phyloP scores from a whole-genome alignment of 495 filamentous ascomycete genomes.

The Tuber umbilicatum region DNA sequence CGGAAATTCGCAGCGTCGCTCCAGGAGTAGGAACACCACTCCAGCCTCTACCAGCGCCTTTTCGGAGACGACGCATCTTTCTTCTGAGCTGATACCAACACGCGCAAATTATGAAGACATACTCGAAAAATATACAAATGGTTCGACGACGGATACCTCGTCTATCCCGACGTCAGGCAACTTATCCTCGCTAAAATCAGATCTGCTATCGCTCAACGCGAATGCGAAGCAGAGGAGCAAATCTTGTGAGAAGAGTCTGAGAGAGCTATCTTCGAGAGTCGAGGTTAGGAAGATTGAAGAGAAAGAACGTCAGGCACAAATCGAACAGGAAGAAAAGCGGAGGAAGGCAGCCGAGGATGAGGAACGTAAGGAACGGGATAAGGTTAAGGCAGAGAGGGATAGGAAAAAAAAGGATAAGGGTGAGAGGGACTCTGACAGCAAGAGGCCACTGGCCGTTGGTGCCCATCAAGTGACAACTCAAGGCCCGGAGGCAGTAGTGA shows the following conservation, averaged over 20 bases:
- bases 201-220: slow-evolving; percentile 46
- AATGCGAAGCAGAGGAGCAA: slow-evolving; percentile 21
- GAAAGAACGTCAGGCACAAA: slow-evolving; percentile 44
- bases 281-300: slow-evolving; percentile 45
- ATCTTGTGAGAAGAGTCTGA: slow-evolving; percentile 21
- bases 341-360: slow-evolving; percentile 52
- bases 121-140: slow-evolving; percentile 54
- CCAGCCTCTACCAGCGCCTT: slow-evolving; percentile 58
- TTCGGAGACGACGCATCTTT: slow-evolving; percentile 47
- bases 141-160: slow-evolving; percentile 47
- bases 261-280: slow-evolving; percentile 39
- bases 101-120: slow-evolving; percentile 64
- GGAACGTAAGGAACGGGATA: slow-evolving; percentile 50
- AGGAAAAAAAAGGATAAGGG: slow-evolving; percentile 53
- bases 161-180: slow-evolving; percentile 68
- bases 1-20: slow-evolving; percentile 52
- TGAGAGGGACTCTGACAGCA: slow-evolving; percentile 46
- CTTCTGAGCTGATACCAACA: slow-evolving; percentile 50
- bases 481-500: slow-evolving; percentile 58
- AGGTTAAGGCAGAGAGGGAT: slow-evolving; percentile 51
- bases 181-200: slow-evolving; percentile 60
- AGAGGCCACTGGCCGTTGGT: slow-evolving; percentile 56
- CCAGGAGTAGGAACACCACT: slow-evolving; percentile 79
- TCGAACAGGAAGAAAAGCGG: slow-evolving; percentile 47
- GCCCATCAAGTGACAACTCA: slow-evolving; percentile 62